phyloP scores from a whole-genome alignment of 345 rosid genomes.

The Anacardium occidentale region DNA sequence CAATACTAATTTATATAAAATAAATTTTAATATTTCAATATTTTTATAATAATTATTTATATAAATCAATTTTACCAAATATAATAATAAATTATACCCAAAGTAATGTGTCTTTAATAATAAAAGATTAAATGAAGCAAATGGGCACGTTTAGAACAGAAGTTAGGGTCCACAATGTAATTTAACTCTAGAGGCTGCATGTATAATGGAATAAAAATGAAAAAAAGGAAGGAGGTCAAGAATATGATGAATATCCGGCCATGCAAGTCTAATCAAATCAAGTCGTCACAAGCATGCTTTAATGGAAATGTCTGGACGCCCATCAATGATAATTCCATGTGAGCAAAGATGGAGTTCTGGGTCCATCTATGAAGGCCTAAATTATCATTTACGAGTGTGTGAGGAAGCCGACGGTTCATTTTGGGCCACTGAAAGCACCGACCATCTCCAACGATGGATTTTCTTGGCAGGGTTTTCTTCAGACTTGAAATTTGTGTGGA shows the following conservation, averaged over 20 bases:
- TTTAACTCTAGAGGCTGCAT: too few species aligned
- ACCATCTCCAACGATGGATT: conserved; percentile 21
- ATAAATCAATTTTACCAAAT: too few species aligned
- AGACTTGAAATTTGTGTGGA: conserved; percentile 19
- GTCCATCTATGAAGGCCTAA: not conserved
- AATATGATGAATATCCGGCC: too few species aligned
- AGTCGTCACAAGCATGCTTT: conserved; percentile 34
- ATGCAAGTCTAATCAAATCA: conserved; percentile 16
- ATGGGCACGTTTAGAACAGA: too few species aligned
- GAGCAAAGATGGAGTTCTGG: conserved; percentile 15
- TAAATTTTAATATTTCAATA: too few species aligned
- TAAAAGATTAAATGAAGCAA: too few species aligned
- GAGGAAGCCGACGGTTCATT: not conserved
- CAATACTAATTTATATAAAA: too few species aligned
- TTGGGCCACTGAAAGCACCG: conserved; percentile 49
- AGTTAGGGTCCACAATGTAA: too few species aligned
- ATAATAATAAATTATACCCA: too few species aligned
- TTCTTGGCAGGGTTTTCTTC: not conserved
- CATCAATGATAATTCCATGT: conserved; percentile 47
- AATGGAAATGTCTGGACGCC: conserved; percentile 48
- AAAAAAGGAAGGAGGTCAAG: not conserved
- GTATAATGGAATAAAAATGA: not conserved
- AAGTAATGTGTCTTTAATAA: too few species aligned
- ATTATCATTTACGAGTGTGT: not conserved
- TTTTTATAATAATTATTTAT: too few species aligned